A percentile compares a stretch with the other conserved stretches of the same genome.
Conservation (phyloP, 805 yeast genomes). For the Monosporozyma servazzii region DNA sequence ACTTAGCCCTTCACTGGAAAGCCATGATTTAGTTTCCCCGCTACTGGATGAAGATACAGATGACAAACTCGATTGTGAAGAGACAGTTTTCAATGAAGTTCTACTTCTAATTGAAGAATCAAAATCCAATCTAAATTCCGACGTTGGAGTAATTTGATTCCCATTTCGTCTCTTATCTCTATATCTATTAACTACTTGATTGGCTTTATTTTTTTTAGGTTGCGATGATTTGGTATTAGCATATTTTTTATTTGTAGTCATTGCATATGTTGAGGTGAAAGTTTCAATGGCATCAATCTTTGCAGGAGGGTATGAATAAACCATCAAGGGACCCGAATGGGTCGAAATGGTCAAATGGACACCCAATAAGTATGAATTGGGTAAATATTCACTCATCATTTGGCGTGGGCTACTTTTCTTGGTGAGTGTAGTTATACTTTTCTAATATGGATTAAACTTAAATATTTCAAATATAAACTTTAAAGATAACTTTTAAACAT, state of each 20-base stretch:
- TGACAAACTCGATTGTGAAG: constrained; percentile 5
- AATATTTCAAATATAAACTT: not conserved
- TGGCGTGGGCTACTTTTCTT: too few species aligned
- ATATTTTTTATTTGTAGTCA: not conserved
- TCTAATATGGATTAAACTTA: too few species aligned
- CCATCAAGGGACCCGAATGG: constrained; percentile 83
- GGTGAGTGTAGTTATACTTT: too few species aligned
- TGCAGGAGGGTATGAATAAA: constrained; percentile 71
- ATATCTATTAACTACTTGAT: not conserved
- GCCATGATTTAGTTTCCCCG: constrained; percentile 2
- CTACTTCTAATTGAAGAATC: constrained; percentile 3
- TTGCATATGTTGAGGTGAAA: not conserved
- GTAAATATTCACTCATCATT: constrained; percentile 35
- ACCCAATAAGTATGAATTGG: constrained; percentile 74
- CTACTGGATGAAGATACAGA: constrained; percentile 4
- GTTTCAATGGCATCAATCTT: constrained; percentile 30
- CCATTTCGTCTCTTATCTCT: not conserved
- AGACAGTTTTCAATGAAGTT: constrained; percentile 1
- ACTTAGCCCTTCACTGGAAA: constrained; percentile 20
- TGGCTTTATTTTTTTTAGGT: not conserved
- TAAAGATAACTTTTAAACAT: not conserved
- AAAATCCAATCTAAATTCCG: constrained; percentile 2
- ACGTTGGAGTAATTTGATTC: not conserved
- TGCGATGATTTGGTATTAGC: not conserved
- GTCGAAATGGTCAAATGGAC: constrained; percentile 75